Base-by-base conservation (phyloP, 768 basidiomycete genomes). In the Macrocybe gigantea region DNA sequence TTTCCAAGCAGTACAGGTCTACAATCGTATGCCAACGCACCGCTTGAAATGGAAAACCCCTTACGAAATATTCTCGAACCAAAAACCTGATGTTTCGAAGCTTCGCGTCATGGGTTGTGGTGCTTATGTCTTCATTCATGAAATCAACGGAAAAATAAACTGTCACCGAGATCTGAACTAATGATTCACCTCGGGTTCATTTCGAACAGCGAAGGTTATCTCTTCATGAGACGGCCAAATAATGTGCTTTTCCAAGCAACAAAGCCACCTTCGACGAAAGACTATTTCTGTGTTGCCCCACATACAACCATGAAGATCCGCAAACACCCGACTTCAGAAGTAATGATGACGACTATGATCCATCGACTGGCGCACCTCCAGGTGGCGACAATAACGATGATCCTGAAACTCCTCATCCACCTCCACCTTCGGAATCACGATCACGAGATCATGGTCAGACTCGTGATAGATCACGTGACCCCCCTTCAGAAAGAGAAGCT, bases 91-190 rank as follows among this genome's bases (percentile, higher is more conserved):
- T 32, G 12, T 51, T 8, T 39, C 46, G 1, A n/a, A 48, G 5
- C 7, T 48, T 4, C 14, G 37, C n/a, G 50, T 51, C 3, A 40
- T 51, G 7, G 50, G 50, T 30, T 51, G 50, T 44, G 50, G 41
- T 5, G 42, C 50, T 12, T 51, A 51, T 8, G 36, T 51, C 2
- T 48, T 33, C 8, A 7, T 47, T 5, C 50, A 45, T 1, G 36
- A 36, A 34, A 33, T 5, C 45, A 29, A 15, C 12, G 30, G 14
- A 34, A 5, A 9, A 49, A 49, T 12, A 49, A 49, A 10, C 48
- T 49, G 10, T 9, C 48, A 7, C 45, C 36, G 5, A 13, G 31
- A 38, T 38, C 36, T 7, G 38, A 47, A 38, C 36, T 47, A n/a
- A 47, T 47, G 45, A n/a, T 39, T 3, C 39, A 38, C 10, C 7